Evolutionary conservation across 345 rosid genomes (phyloP), one percentile per base, ranked within the genome.

Genomic region (Gossypium longicalyx): DNA sequence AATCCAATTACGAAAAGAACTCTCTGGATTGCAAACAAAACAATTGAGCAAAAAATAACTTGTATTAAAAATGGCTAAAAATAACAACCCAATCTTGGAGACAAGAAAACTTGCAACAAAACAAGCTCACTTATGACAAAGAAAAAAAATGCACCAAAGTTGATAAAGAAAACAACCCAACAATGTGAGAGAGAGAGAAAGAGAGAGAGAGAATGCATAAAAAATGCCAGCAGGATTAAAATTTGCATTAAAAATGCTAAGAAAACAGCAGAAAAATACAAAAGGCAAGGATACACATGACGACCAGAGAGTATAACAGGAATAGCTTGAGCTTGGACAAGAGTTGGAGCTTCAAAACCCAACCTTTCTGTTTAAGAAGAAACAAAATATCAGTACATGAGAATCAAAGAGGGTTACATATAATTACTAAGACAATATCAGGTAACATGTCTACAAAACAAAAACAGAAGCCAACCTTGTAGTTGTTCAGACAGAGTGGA

Each of bases 291-390:
- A 82, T 94, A 95, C 99, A 87, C 92, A 79, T 95, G 98, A 52
- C 90, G 88, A 66, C 98, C 96, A 16, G 99, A 86, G 80, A 95
- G 98, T 74, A 93, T 83, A 58, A 93, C 90, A 47, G 98, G 99
- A 76, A 95, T 91, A 49, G 99, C 86, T 82, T 91, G 91, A 82
- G 98, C 98, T 81, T 95, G 99, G 9, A 95, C 90, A 22, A 16
- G 81, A 2, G 99, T 95, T 7, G 98, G 98, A 78, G 89, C 86
- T 66, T 89, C 90, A 78, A 91, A 93, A 20, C 93, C 90, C 88
- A 95, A 81, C 83, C 93, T 87, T 78, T 92, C 98, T 94, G 88
- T 19, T 47, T 74, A 51, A 25, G 22, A 69, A 17, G 13, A 49
- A 69, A 47, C 15, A 47, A 25, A 51, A 48, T 41, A 27, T 17